Conservation (phyloP, 306 rosid genomes). For the Sicyos baderoa region DNA sequence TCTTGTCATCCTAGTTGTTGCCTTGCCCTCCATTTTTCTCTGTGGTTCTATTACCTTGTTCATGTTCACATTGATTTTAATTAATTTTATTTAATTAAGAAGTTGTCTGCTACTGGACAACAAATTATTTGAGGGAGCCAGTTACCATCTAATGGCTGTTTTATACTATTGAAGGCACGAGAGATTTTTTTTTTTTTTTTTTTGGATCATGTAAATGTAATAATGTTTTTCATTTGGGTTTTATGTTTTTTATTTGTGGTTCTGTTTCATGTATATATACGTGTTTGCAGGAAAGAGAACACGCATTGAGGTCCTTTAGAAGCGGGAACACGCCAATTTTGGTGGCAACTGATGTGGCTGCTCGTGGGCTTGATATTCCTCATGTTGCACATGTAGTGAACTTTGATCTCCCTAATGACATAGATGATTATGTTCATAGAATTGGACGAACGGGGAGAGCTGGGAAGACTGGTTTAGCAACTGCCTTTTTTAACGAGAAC, state of each 20-base stretch:
- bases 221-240: too few species aligned
- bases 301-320: slow-evolving; percentile 66
- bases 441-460: slow-evolving; percentile 92
- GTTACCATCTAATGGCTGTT: neutral
- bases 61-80: neutral
- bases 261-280: slow-evolving; percentile 13
- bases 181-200: neutral
- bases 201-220: neutral
- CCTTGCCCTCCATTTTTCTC: neutral
- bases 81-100: neutral
- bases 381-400: slow-evolving; percentile 85
- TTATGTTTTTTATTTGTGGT: neutral
- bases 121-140: neutral
- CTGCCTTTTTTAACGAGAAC: slow-evolving; percentile 82
- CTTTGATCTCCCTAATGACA: slow-evolving; percentile 87
- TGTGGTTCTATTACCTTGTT: neutral
- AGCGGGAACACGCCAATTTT: slow-evolving; percentile 79
- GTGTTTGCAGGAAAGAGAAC: slow-evolving; percentile 70
- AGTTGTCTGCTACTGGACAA: neutral
- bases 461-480: slow-evolving; percentile 78
- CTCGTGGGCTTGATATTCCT: slow-evolving; percentile 42
- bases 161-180: neutral
- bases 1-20: neutral
- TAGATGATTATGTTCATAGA: slow-evolving; percentile 87
- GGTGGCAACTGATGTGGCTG: slow-evolving; percentile 75